Evolutionary conservation across 495 filamentous ascomycete genomes (phyloP).

Genomic region (Penicillium cosmopolitanum): DNA sequence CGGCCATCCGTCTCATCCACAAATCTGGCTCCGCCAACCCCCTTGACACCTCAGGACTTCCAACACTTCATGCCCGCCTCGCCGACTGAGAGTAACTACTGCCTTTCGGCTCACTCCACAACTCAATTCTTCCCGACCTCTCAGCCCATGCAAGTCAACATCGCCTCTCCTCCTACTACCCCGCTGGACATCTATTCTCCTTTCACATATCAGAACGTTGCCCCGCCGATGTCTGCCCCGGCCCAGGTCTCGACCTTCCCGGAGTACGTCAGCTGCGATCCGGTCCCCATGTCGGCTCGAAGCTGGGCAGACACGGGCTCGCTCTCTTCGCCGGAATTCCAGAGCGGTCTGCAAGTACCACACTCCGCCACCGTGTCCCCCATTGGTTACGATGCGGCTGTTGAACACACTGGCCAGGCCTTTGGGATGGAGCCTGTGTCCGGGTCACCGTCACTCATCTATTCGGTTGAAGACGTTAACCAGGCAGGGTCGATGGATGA

Average conservation of each 20-base stretch:
- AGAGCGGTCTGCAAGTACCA: conserved; percentile 34
- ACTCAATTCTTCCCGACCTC: conserved; percentile 46
- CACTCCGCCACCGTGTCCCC: conserved; percentile 43
- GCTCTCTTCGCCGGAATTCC: conserved; percentile 49
- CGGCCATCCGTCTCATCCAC: conserved; percentile 43
- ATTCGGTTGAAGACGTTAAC: conserved; percentile 41
- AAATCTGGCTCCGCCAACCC: conserved; percentile 51
- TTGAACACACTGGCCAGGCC: conserved; percentile 32
- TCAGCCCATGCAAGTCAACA: conserved; percentile 50
- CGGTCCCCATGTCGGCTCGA: conserved; percentile 39
- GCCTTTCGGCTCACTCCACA: conserved; percentile 43
- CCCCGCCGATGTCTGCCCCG: conserved; percentile 51
- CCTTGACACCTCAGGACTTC: conserved; percentile 50
- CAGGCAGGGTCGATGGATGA: conserved; percentile 35
- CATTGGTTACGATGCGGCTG: conserved; percentile 36
- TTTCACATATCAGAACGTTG: conserved; percentile 43
- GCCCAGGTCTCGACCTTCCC: conserved; percentile 48
- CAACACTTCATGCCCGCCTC: conserved; percentile 47
- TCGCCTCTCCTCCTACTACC: conserved; percentile 52
- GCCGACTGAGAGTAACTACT: conserved; percentile 44
- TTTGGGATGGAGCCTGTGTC: conserved; percentile 33
- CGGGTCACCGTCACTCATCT: conserved; percentile 41
- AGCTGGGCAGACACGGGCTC: conserved; percentile 48
- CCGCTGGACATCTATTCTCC: conserved; percentile 46
- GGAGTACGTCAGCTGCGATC: conserved; percentile 41